Evolutionary conservation across 176 grass and related monocot species (phyloP), one percentile per base, ranked within the genome.

Genomic region (Triticum turgidum): DNA sequence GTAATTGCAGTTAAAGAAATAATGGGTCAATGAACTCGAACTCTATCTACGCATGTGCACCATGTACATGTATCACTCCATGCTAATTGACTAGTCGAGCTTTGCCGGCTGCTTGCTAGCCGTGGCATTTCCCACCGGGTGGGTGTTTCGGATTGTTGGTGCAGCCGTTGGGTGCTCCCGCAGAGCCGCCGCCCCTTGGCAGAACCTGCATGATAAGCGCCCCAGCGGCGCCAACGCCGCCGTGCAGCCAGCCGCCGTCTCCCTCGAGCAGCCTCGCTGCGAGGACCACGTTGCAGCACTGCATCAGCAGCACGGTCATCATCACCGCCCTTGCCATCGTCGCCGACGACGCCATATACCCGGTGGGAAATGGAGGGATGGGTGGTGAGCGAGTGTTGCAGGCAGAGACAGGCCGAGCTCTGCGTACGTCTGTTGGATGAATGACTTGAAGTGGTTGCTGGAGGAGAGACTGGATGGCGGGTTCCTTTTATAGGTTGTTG

Each of bases 251-350:
- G 0, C 69, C 37, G 20, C 37, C 35, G 37, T 72, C 42, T 1
- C 61, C 7, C 13, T 6, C 29, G 4, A 84, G 32, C 38, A 73
- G 82, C 59, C 82, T 47, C 39, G 70, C 71, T 18, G 82, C 59
- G 0, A 65, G 25, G 25, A 84, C 21, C 24, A 22, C 18, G 38
- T 76, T 84, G 82, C 82, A 85, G 29, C 61, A 85, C 6, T 85
- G 83, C 73, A 85, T 24, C 21, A 85, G 29, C 71, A 85, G 39
- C 12, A 85, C 72, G 61, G 61, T 61, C 11, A 77, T 7, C 61
- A 77, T 4, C 83, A 56, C 61, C 30, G 11, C 27, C 61, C 7
- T 54, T 7, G 5, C 73, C 73, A 20, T 70, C 33, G 18, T 56
- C 18, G 32, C 45, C 13, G 34, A 0, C 20, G 73, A 1, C 58